Conservation (phyloP, 345 rosid species). For the Boechera divaricarpa region DNA sequence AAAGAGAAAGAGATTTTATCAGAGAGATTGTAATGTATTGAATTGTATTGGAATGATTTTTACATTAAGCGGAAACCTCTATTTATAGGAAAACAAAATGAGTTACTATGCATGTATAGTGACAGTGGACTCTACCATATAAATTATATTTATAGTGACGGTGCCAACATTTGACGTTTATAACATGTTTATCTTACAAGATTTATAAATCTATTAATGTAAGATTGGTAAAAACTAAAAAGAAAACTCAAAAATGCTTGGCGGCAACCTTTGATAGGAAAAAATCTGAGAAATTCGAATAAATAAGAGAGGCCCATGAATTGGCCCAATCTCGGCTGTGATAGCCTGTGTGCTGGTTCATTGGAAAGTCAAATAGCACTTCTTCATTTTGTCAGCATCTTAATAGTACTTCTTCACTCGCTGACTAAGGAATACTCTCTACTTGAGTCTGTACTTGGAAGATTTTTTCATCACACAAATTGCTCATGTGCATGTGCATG, state of each 20-base stretch:
- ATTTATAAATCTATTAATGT: background rate
- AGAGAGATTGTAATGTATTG: too few relatives aligned
- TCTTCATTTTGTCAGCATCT: background rate
- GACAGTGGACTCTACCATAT: too few relatives aligned
- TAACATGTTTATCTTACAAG: background rate
- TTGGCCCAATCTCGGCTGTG: background rate
- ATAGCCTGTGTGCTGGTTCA: background rate
- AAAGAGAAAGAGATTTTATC: too few relatives aligned
- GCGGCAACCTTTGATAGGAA: conserved; percentile 37
- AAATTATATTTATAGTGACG: too few relatives aligned
- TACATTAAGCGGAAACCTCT: too few relatives aligned
- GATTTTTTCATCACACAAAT: background rate
- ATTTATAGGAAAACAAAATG: too few relatives aligned
- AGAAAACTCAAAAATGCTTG: conserved; percentile 15
- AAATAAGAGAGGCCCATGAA: background rate
- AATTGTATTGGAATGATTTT: too few relatives aligned
- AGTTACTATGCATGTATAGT: too few relatives aligned
- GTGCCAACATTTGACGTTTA: too few relatives aligned
- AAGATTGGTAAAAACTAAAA: background rate
- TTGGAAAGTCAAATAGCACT: background rate
- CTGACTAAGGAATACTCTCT: background rate
- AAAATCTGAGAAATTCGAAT: background rate
- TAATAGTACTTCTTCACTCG: background rate
- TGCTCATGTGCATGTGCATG: background rate
- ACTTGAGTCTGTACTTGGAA: background rate